phyloP scores from a whole-genome alignment of 2,329 filamentous ascomycete genomes.

The Fusarium bactridioides region DNA sequence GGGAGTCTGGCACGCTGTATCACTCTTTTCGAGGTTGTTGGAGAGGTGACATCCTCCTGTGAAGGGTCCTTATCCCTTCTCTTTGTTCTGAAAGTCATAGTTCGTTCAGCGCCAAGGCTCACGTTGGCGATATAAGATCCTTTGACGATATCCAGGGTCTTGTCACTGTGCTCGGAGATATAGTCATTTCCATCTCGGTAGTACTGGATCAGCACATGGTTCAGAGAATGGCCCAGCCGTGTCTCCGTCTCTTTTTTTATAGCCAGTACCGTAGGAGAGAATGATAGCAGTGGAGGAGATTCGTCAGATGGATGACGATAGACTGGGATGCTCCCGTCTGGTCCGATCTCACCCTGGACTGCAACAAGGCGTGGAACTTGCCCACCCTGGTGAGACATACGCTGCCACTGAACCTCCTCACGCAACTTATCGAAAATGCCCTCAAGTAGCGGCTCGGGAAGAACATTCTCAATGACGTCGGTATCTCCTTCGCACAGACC shows the following conservation, averaged over 20 bases:
- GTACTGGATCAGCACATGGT: constrained; percentile 91
- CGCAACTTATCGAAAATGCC: constrained; percentile 74
- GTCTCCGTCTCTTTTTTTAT: constrained; percentile 76
- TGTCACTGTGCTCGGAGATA: constrained; percentile 97
- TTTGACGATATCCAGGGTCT: constrained; percentile 87
- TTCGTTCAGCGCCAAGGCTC: constrained; percentile 89
- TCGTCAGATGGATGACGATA: constrained; percentile 95
- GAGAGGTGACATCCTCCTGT: constrained; percentile 16
- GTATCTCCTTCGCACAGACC: constrained; percentile 84
- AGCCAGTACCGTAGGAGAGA: constrained; percentile 74
- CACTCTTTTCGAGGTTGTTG: constrained; percentile 50
- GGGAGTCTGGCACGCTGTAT: constrained; percentile 77
- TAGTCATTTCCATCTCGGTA: constrained; percentile 91
- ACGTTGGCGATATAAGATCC: constrained; percentile 90
- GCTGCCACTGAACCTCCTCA: constrained; percentile 84
- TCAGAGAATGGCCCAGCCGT: constrained; percentile 79
- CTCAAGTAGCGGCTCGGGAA: constrained; percentile 64
- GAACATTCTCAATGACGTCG: constrained; percentile 72
- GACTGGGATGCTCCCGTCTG: constrained; percentile 81
- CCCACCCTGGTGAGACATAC: constrained; percentile 91
- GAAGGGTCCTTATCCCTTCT: constrained; percentile 58
- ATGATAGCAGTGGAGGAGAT: constrained; percentile 77
- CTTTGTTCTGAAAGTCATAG: constrained; percentile 89
- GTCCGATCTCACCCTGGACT: constrained; percentile 77
- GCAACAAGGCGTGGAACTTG: constrained; percentile 91